Conservation (phyloP, 179 eudicot species). For the Dionaea muscipula region DNA sequence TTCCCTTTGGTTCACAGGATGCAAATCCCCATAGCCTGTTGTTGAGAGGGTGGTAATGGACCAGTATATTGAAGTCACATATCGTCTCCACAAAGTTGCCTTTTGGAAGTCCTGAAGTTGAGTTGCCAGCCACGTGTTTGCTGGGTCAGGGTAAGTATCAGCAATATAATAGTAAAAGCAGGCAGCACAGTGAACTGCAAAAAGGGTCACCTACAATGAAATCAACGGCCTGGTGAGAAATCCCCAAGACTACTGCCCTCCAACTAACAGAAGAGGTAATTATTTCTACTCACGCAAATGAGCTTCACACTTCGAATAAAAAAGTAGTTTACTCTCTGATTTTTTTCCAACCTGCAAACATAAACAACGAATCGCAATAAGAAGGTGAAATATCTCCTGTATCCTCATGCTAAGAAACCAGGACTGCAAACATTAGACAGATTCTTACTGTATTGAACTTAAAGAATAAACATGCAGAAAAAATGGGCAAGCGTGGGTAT, state of each 20-base stretch:
- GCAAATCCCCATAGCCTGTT: constrained; percentile 77
- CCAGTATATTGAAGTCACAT: constrained; percentile 44
- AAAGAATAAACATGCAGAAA: too few relatives aligned
- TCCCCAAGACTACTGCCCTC: too few relatives aligned
- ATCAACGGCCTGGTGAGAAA: background rate
- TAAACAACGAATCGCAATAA: background rate
- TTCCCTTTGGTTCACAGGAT: constrained; percentile 53
- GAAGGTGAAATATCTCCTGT: background rate
- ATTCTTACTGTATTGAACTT: too few relatives aligned
- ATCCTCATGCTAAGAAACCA: background rate
- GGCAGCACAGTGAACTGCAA: constrained; percentile 58
- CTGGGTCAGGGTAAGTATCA: constrained; percentile 28
- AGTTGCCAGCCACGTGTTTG: constrained; percentile 46
- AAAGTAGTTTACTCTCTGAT: constrained; percentile 45
- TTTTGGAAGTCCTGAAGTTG: constrained; percentile 21
- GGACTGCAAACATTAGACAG: too few relatives aligned
- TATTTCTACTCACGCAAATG: constrained; percentile 42
- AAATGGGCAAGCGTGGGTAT: too few relatives aligned
- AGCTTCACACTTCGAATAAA: constrained; percentile 52
- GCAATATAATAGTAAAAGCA: constrained; percentile 55
- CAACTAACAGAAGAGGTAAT: background rate
- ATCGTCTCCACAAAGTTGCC: constrained; percentile 27
- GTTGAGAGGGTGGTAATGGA: constrained; percentile 69
- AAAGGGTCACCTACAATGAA: constrained; percentile 54
- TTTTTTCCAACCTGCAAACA: constrained; percentile 59